Evolutionary conservation across 1,139 yeast species (phyloP).

Genomic region (Protomyces gravidus): DNA sequence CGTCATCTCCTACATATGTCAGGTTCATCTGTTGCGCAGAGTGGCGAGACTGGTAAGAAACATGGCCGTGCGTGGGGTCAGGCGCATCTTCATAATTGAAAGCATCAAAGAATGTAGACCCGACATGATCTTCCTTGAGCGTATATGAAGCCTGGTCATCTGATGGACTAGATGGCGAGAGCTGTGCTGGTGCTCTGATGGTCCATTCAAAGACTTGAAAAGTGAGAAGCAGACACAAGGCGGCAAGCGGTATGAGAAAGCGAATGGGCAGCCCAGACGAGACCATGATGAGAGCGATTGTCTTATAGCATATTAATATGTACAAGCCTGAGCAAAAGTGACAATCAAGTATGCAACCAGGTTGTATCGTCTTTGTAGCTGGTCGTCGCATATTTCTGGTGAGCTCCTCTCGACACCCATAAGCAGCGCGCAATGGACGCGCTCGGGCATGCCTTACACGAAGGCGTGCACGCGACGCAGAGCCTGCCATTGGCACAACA

Average conservation of each 20-base stretch:
- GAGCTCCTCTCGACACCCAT: not conserved
- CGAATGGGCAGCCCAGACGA: too few relatives aligned
- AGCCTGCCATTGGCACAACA: not conserved
- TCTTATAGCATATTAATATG: too few relatives aligned
- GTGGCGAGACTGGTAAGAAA: slow-evolving; percentile 11
- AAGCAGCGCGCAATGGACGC: not conserved
- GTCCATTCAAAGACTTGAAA: slow-evolving; percentile 13
- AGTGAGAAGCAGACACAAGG: not conserved
- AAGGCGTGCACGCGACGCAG: not conserved
- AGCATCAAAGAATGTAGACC: slow-evolving; percentile 22
- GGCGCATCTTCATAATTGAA: slow-evolving; percentile 26
- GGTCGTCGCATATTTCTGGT: too few relatives aligned
- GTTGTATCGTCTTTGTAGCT: too few relatives aligned
- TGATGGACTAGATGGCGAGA: not conserved
- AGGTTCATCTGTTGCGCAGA: slow-evolving; percentile 17
- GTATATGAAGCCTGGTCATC: not conserved
- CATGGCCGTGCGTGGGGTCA: slow-evolving; percentile 30
- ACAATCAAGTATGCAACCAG: too few relatives aligned
- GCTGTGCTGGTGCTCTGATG: slow-evolving; percentile 2
- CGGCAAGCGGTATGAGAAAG: not conserved
- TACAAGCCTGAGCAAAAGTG: too few relatives aligned
- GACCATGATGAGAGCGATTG: too few relatives aligned
- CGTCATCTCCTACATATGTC: slow-evolving; percentile 24
- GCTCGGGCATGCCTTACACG: not conserved
- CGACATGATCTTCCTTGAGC: slow-evolving; percentile 13